Evolutionary conservation across 345 rosid species (phyloP).

Genomic region (Eucalyptus guilfoylei): DNA sequence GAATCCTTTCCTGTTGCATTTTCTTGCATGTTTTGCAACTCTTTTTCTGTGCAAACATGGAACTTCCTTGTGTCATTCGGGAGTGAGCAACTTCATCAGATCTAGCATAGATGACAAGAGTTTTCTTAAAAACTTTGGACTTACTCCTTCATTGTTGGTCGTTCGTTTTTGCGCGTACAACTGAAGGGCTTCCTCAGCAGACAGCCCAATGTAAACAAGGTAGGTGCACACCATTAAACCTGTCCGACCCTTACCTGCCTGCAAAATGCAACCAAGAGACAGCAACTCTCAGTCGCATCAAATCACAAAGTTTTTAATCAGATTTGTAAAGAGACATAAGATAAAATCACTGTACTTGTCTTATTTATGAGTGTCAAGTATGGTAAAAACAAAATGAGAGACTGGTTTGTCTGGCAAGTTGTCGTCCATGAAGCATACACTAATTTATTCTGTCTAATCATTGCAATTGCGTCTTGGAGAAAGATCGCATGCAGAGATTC

Average conservation of each 20-base stretch:
- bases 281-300: neutral
- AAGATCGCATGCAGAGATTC: neutral
- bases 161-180: constrained; percentile 79
- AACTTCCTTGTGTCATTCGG: neutral
- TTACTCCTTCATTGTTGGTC: constrained; percentile 92
- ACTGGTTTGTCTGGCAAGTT: neutral
- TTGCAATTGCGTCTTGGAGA: neutral
- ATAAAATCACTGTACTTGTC: neutral
- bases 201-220: constrained; percentile 79
- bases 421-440: neutral
- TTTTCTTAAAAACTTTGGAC: neutral
- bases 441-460: neutral
- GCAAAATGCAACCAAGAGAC: constrained; percentile 3
- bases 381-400: neutral
- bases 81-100: neutral
- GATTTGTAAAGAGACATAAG: neutral
- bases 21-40: neutral
- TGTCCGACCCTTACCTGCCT: constrained; percentile 98
- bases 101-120: neutral
- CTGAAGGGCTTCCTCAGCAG: constrained; percentile 76
- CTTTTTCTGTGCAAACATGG: neutral
- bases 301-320: neutral
- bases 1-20: neutral
- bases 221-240: constrained; percentile 85
- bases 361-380: neutral